Evolutionary conservation across 176 grass and related monocot genomes (phyloP).

Genomic region (Rhynchospora breviuscula): DNA sequence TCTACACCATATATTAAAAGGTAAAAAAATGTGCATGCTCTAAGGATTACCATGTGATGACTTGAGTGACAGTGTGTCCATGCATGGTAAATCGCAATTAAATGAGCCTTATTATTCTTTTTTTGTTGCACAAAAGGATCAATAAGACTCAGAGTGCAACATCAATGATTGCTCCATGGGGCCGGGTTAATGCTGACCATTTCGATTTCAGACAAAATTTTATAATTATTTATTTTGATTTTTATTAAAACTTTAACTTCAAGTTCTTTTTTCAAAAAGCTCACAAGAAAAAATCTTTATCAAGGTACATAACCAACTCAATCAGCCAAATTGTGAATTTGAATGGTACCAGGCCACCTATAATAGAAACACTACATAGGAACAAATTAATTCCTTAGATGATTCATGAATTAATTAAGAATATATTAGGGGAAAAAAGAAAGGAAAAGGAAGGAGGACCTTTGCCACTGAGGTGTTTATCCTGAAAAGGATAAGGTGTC

Average conservation of each 20-base stretch:
- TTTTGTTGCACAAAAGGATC: not conserved
- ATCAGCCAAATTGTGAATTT: not conserved
- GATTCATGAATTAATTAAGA: not conserved
- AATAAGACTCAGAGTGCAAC: not conserved
- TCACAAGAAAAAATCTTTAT: not conserved
- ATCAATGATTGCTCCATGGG: not conserved
- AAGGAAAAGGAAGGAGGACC: not conserved
- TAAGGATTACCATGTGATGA: not conserved
- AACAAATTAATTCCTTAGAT: not conserved
- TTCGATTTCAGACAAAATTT: not conserved
- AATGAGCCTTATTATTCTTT: not conserved
- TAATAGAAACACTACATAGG: not conserved
- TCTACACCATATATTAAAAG: not conserved
- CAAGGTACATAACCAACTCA: not conserved
- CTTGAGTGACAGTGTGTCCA: not conserved
- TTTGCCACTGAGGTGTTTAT: not conserved
- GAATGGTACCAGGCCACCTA: not conserved
- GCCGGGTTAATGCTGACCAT: not conserved
- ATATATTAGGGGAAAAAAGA: not conserved
- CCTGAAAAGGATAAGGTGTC: conserved; percentile 20
- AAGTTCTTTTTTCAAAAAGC: not conserved
- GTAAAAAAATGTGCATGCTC: not conserved
- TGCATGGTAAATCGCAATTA: not conserved
- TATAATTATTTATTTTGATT: not conserved
- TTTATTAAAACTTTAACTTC: not conserved